Evolutionary conservation across 2,329 filamentous ascomycete species (phyloP), one percentile per base, ranked within the genome.

Genomic region (Zasmidium angulare): DNA sequence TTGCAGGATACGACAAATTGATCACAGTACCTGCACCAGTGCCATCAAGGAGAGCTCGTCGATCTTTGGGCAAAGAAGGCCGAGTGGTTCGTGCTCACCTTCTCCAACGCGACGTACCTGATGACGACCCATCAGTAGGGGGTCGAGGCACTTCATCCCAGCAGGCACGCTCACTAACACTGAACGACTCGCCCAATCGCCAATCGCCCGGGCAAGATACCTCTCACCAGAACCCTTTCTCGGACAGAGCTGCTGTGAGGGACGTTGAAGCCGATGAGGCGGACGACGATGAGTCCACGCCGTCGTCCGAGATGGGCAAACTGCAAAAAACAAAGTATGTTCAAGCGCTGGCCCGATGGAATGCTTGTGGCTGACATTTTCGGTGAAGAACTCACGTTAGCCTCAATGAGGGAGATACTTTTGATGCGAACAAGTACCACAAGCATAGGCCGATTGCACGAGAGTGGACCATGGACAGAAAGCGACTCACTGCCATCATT

Each of bases 391-490:
- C 68, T 29, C 73, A 75, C 56, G 66, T 74, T 63, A 72, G 69
- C 24, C 64, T 75, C 6, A 63, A 63, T 17, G 68, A 69, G 11
- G 72, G 68, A 43, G 76, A 77, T 50, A 74, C 69, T 7, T 79
- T 77, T 57, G 78, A 71, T 63, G 72, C 77, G 3, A 76, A 70
- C 50, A 74, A 66, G 29, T 74, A 76, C 60, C 82, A 87, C 65
- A 83, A 81, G 62, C 80, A 83, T 23, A 84, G 87, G 60, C 85
- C 87, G 0, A 86, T 91, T 67, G 88, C 89, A 26, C 82, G 89
- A 69, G 88, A 92, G 67, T 93, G 84, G 90, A 85, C 84, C 12
- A 79, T 81, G 7, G 71, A 76, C 20, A 84, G 88, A 64, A 93
- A 93, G 73, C 78, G 88, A 60, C 84, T 89, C 61, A 83, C 86